These are phyloP conservation scores for Astragalus membranaceus DNA, from an alignment of 306 rosid species.

Conservation along the genomic window DNA sequence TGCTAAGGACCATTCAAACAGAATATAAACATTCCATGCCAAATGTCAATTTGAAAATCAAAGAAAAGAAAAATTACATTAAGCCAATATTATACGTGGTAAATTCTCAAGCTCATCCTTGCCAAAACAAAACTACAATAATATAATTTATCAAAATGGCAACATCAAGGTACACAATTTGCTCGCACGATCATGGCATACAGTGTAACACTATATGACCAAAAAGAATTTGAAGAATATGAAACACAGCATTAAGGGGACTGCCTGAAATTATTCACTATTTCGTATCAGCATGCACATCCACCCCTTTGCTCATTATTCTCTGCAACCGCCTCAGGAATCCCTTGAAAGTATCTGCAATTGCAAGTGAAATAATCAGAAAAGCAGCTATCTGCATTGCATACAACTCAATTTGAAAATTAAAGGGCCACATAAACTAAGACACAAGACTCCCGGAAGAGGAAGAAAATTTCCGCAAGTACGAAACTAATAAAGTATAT, in stretches of 20 bases:
- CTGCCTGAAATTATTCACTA: constrained; percentile 9
- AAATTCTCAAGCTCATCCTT: constrained; percentile 29
- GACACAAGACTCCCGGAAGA: not conserved
- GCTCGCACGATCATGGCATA: constrained; percentile 28
- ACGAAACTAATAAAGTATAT: not conserved
- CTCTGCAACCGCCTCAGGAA: constrained; percentile 75
- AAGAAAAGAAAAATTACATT: not conserved
- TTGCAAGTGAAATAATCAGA: constrained; percentile 8
- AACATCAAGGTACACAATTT: constrained; percentile 19
- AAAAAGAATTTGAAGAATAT: constrained; percentile 38
- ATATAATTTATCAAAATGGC: constrained; percentile 17
- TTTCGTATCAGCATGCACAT: constrained; percentile 71
- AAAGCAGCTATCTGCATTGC: not conserved
- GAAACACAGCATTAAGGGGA: constrained; percentile 9
- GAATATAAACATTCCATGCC: not conserved
- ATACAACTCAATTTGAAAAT: not conserved
- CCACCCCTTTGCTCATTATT: constrained; percentile 69
- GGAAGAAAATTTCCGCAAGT: not conserved
- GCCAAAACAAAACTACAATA: constrained; percentile 22
- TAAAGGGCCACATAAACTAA: not conserved
- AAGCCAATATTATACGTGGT: constrained; percentile 10
- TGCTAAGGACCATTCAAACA: not conserved
- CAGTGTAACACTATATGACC: constrained; percentile 28
- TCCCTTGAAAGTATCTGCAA: constrained; percentile 88
- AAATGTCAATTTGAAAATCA: not conserved